These are phyloP conservation scores for Calonectria hongkongensis DNA, from an alignment of 2,329 filamentous ascomycete species.

Conservation along the genomic window DNA sequence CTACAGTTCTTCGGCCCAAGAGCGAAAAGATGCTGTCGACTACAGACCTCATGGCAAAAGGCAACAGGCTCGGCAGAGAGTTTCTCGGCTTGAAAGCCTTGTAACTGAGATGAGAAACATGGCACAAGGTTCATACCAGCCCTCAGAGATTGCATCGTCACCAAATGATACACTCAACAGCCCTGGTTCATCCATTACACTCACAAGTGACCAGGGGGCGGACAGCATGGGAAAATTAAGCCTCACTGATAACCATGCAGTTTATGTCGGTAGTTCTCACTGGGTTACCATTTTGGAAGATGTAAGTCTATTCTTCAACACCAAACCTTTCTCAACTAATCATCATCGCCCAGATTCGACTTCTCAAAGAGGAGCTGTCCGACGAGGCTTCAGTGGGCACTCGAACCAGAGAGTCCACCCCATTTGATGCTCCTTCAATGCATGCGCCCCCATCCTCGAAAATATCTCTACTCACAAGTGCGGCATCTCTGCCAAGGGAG, in stretches of 20 bases:
- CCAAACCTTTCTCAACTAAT: not conserved
- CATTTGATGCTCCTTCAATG: constrained; percentile 7
- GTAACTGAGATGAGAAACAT: constrained; percentile 43
- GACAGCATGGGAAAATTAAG: constrained; percentile 32
- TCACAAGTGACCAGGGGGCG: not conserved
- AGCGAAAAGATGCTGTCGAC: constrained; percentile 44
- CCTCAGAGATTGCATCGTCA: not conserved
- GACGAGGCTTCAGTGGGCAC: not conserved
- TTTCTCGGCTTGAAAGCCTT: constrained; percentile 45
- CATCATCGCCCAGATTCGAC: constrained; percentile 16
- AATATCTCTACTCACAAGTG: constrained; percentile 27
- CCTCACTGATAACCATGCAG: constrained; percentile 23
- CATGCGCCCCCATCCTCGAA: not conserved
- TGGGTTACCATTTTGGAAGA: constrained; percentile 35
- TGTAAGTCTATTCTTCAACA: not conserved
- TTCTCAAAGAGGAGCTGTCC: constrained; percentile 33
- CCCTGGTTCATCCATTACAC: not conserved
- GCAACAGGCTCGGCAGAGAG: constrained; percentile 43
- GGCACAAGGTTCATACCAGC: constrained; percentile 24
- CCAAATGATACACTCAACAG: not conserved
- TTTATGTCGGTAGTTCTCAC: constrained; percentile 35
- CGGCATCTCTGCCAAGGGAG: constrained; percentile 16
- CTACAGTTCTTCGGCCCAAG: constrained; percentile 42
- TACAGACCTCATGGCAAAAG: constrained; percentile 39
- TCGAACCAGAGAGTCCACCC: not conserved